Evolutionary conservation across 257 asterid species (phyloP), one percentile per base, ranked within the genome.

Genomic region (Nicotiana obtusifolia): DNA sequence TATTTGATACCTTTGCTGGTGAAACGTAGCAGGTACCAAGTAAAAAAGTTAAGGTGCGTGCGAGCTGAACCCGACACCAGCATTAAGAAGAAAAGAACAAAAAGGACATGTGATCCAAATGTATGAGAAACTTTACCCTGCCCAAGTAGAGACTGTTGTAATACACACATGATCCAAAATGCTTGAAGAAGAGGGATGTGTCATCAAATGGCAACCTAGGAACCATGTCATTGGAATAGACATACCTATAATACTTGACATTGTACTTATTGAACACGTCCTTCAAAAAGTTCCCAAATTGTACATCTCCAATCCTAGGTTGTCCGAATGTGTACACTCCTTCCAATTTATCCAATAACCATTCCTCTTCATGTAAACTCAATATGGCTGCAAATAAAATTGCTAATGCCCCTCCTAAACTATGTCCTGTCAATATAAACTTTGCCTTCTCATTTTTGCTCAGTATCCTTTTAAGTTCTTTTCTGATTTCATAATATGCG

Each of bases 311-410:
- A 78, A 92, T 91, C 26, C 97, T 91, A 10, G 98, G 98, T 79
- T 93, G 98, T 49, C 97, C 98, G 65, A 89, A 93, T 3, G 97
- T 90, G 88, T 92, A 90, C 14, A 92, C 96, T 68, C 97, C 98
- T 81, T 91, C 93, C 87, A 91, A 15, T 33, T 85, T 87, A 5
- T 77, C 59, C 81, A 93, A 83, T 81, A 93, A 1, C 75, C 28
- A 13, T 49, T 92, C 84, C 89, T 93, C 97, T 37, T 85, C 91
- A 33, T 93, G 97, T 4, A 90, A 64, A 1, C 80, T 66, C 11
- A 93, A 81, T 35, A 92, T 56, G 8, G 88, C 83, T 4, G 84
- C 88, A 33, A 89, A 89, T 30, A 93, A 26, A 24, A 92, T 84
- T 47, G 97, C 97, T 59, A 93, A 44, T 24, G 97, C 95, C 83